Percentiles rank a stretch among this genome's conserved stretches.
These are phyloP conservation scores for Barbarea vulgaris DNA, from an alignment of 345 rosid genomes.

Conservation along the genomic window DNA sequence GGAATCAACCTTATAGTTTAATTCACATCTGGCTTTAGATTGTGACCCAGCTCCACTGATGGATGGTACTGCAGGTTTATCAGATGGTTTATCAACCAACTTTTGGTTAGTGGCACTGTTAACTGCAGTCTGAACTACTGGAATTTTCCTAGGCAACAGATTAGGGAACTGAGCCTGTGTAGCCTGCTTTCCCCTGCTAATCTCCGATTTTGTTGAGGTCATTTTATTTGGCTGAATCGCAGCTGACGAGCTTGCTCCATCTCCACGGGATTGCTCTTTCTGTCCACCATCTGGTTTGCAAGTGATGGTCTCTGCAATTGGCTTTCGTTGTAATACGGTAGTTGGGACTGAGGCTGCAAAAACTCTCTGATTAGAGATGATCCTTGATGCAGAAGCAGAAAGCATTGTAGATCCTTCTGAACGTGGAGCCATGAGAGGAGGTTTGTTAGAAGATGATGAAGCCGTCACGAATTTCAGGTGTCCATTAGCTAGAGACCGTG, in stretches of 20 bases:
- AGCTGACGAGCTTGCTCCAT: slow-evolving; percentile 29
- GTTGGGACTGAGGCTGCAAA: slow-evolving; percentile 32
- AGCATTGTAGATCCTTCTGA: slow-evolving; percentile 41
- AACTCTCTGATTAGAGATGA: slow-evolving; percentile 39
- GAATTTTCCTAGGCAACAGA: slow-evolving; percentile 22
- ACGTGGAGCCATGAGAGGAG: slow-evolving; percentile 35
- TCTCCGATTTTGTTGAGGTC: slow-evolving; percentile 32
- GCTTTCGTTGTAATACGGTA: slow-evolving; percentile 38
- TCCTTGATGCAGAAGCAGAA: slow-evolving; percentile 26
- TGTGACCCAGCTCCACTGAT: slow-evolving; percentile 13
- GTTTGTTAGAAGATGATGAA: slow-evolving; percentile 36
- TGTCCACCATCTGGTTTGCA: slow-evolving; percentile 32
- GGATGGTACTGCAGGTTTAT: slow-evolving; percentile 17
- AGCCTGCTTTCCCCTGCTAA: slow-evolving; percentile 30
- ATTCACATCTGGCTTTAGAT: slow-evolving; percentile 34
- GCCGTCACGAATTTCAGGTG: slow-evolving; percentile 28
- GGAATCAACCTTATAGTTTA: slow-evolving; percentile 20
- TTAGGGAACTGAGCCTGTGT: slow-evolving; percentile 32
- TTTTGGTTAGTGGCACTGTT: slow-evolving; percentile 8
- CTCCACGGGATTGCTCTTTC: slow-evolving; percentile 36
- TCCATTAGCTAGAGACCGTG: slow-evolving; percentile 44
- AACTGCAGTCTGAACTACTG: slow-evolving; percentile 28
- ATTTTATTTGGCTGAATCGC: slow-evolving; percentile 30
- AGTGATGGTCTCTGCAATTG: slow-evolving; percentile 34
- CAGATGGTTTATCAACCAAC: slow-evolving; percentile 37